Evolutionary conservation across 2,329 filamentous ascomycete genomes (phyloP).

Genomic region (Fonsecaea pugnacius): DNA sequence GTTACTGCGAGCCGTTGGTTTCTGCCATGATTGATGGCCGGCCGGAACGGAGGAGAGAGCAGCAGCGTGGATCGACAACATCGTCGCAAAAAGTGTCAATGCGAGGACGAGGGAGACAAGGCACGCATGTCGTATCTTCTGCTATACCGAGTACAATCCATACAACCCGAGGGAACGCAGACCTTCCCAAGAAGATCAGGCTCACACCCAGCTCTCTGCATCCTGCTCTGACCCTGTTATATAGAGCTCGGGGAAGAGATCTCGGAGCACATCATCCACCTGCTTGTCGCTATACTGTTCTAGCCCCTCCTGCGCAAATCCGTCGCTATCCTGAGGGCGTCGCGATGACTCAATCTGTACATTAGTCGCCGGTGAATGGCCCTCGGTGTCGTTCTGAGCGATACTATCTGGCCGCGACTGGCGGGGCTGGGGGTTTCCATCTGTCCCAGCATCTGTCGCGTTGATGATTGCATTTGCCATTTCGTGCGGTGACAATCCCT

Average conservation of each 20-base stretch:
- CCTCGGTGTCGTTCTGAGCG: background rate
- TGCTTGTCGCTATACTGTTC: background rate
- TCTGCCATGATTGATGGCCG: background rate
- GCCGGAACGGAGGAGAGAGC: no score
- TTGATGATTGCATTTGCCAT: constrained; percentile 19
- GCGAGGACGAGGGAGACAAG: background rate
- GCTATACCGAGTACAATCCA: no score
- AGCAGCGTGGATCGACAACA: no score
- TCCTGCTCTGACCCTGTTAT: background rate
- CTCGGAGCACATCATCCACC: constrained; percentile 15
- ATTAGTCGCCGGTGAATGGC: background rate
- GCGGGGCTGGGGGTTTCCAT: background rate
- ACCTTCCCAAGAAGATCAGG: background rate
- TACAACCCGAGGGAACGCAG: background rate
- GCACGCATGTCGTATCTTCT: background rate
- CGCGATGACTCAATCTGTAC: background rate
- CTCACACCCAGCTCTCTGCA: background rate
- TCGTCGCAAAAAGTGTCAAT: background rate
- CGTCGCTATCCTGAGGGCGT: background rate
- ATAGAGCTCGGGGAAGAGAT: constrained; percentile 24
- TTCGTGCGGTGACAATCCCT: constrained; percentile 56
- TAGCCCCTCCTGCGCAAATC: background rate
- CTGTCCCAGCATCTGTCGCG: constrained; percentile 1
- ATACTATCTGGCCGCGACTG: background rate
- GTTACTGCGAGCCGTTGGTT: background rate